phyloP scores from a whole-genome alignment of 177 flowering plant species.

The Vitis hybrid region DNA sequence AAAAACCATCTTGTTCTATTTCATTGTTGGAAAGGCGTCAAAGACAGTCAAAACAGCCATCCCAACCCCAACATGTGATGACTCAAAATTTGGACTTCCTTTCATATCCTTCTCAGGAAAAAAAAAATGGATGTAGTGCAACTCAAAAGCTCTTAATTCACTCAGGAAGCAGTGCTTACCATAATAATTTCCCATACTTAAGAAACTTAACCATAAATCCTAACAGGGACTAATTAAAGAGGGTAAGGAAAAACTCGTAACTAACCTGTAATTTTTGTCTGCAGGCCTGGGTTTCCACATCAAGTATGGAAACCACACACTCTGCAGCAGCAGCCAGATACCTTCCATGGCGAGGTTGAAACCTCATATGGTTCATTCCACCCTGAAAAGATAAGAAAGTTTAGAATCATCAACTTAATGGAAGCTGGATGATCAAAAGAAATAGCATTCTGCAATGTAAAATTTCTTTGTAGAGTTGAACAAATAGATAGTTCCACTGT shows the following conservation, averaged over 20 bases:
- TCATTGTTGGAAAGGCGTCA: no score
- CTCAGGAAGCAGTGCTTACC: no score
- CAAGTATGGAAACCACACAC: conserved; percentile 61
- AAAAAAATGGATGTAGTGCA: no score
- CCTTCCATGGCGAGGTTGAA: conserved; percentile 77
- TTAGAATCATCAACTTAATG: not conserved
- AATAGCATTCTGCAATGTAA: not conserved
- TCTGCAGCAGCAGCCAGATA: conserved; percentile 77
- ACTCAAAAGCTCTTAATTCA: no score
- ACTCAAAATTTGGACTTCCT: no score
- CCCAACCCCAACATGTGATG: no score
- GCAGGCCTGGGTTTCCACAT: conserved; percentile 74
- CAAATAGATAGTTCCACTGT: not conserved
- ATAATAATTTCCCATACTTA: no score
- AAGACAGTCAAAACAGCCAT: no score
- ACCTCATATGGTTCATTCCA: conserved; percentile 66
- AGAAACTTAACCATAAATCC: no score
- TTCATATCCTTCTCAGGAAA: no score
- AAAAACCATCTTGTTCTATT: no score
- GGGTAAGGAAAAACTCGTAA: not conserved
- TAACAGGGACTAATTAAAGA: not conserved
- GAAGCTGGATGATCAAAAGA: not conserved
- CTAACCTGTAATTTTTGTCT: conserved; percentile 59
- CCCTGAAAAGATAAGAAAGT: conserved; percentile 36
- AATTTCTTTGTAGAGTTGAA: not conserved